Base-by-base conservation (phyloP, 768 basidiomycete species). In the Solioccasus polychromus region DNA sequence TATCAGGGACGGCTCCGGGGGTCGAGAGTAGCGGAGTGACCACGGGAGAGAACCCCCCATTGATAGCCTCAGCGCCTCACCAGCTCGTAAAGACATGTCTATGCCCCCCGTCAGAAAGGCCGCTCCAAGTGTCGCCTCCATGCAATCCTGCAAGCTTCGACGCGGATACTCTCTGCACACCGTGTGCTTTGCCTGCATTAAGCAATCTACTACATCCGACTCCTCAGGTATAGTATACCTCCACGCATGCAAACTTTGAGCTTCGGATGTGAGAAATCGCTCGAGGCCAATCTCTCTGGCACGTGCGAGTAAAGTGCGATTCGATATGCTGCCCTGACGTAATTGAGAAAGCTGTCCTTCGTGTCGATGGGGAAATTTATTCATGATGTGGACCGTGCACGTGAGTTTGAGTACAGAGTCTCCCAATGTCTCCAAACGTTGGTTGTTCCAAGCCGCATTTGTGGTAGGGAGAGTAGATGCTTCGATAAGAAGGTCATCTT, bases 371-470 rank as follows among this genome's bases (percentile, higher is more conserved):
- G 88, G 86, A 55, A 76, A 90, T 50, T 76, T 79, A 68, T 86
- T 88, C 67, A 85, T 83, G 5, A 89, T 67, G 58, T 92, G 79
- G 3, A 91, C 80, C 18, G 85, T 85, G 4, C 82, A 81, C 39
- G 82, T 78, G 20, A 93, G 65, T 57, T 92, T 84, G 34, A 92
- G 71, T 1, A 92, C 88, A 0, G 85, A 79, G 58, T 95, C 92
- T 8, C 92, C 92, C 7, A 94, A 70, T 0, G 90, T 92, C 62
- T 95, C 92, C 44, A 94, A 62, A 1, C 88, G 80, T 57, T 95
- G 89, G 51, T 93, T 94, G 64, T 76, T 88, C 68, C 79, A 90
- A 8, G 77, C 75, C 7, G 79, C 74, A 26, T 58, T 59, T 6
- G 84, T 75, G 28, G 73, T 73, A 1, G 92, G 92, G 10, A 91